Evolutionary conservation across 306 rosid species (phyloP).

Genomic region (Cicer cuneatum): DNA sequence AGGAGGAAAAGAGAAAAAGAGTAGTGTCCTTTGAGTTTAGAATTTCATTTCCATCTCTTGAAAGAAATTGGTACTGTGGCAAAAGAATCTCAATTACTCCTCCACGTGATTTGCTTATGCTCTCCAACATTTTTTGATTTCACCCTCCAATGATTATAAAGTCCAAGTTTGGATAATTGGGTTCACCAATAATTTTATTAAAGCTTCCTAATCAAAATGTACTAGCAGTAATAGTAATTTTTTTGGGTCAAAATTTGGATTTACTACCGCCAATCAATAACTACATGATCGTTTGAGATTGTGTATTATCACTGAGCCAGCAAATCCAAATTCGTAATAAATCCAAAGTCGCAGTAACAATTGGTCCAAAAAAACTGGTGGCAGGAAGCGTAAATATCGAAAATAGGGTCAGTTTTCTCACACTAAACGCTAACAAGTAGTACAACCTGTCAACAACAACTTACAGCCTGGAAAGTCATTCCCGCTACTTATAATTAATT

Average conservation of each 20-base stretch:
- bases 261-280: too few species aligned
- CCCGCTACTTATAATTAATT: slow-evolving; percentile 37
- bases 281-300: too few species aligned
- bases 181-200: too few species aligned
- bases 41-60: neutral
- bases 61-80: neutral
- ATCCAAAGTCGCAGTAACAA: neutral
- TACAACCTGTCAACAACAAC: slow-evolving; percentile 87
- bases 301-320: too few species aligned
- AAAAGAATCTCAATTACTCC: neutral
- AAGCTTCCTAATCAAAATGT: too few species aligned
- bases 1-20: slow-evolving; percentile 1
- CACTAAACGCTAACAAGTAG: slow-evolving; percentile 36
- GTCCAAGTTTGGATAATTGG: too few species aligned
- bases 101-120: slow-evolving; percentile 37
- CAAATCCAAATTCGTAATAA: too few species aligned
- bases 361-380: slow-evolving; percentile 9
- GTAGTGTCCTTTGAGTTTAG: neutral
- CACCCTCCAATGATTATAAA: neutral
- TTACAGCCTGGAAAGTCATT: slow-evolving; percentile 79
- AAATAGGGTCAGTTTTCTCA: slow-evolving; percentile 34
- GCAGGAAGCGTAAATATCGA: slow-evolving; percentile 44
- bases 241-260: too few species aligned
- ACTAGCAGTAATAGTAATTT: too few species aligned
- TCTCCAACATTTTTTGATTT: neutral